Base-by-base conservation (phyloP, 2,329 filamentous ascomycete species). In the Drechslerella stenobrocha region DNA sequence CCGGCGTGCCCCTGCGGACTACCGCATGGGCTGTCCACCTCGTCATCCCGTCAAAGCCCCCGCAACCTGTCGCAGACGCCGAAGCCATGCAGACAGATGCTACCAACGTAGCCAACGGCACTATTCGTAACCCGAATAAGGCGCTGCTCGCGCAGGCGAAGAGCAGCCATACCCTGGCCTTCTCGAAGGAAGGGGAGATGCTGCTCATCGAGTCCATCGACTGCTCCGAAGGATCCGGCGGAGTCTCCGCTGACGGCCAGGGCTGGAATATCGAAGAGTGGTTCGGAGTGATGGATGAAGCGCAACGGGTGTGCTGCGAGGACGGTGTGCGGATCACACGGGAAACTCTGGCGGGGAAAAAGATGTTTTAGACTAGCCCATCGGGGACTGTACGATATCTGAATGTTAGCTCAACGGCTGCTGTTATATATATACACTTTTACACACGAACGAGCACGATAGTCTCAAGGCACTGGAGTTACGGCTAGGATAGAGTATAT, bases 1-100 rank as follows among this genome's bases (percentile, higher is more conserved):
- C 88, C 23, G 87, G 88, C 1, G 82, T 96, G 30, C 90, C 92
- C 9, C 81, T 97, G 74, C 85, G 85, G 44, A 84, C 86, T 69
- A 87, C 87, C 9, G 82, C 87, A 42, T 85, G 84, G 15, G 82
- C 88, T 1, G 82, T 83, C 0, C 77, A 87, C 18, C 77, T 90
- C 67, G 85, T 85, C 20, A 79, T 90, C 28, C 75, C 79, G 18
- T 63, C 71, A 9, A 44, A 57, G 5, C 28, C 28, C 11, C 28
- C 28, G 28, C 24, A 57, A 18, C n/a, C n/a, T n/a, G n/a, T n/a
- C n/a, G 61, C 50, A 42, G 59, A 52, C 26, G 37, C 34, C 23
- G 40, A 47, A 13, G 52, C 30, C 3, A 66, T 61, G 52, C 35
- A 58, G 22, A 66, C 53, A 4, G 58, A 57, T n/a, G 51, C 44